Evolutionary conservation across 2,329 filamentous ascomycete genomes (phyloP), one percentile per base, ranked within the genome.

Genomic region (Arthroderma sp.): DNA sequence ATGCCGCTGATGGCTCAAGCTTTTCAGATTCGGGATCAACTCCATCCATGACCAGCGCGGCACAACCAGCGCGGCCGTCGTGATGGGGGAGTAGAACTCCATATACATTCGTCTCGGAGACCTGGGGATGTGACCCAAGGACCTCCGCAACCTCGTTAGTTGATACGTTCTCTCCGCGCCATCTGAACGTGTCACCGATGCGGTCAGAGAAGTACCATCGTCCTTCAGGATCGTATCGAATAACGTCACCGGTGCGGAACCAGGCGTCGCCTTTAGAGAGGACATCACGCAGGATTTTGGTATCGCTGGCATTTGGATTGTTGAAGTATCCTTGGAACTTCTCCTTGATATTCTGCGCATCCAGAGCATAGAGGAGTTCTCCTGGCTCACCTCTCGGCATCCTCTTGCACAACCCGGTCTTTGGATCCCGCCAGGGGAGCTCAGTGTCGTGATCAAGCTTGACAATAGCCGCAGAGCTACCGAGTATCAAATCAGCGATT

Each of bases 81-180:
- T 94, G 88, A 62, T 87, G 78, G 0, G 89, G 89, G 6, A 95
- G 72, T 43, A 82, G 71, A 1, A 95, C 87, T 38, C 89, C 89
- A 66, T 94, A 95, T 28, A 95, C 89, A 64, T 94, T 94, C 33
- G 87, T 86, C 73, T 95, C 89, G 33, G 79, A 74, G 13, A 95
- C 77, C 0, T 76, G 75, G 0, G 83, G 75, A 66, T 90, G 85
- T 0, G 76, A 72, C 13, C 87, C 85, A 0, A 95, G 71, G 0
- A 82, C 81, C 66, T 90, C 81, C n/a, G 85, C 81, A 17, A 95
- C 90, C 70, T 95, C 89, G 54, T 80, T 83, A 0, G 87, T 91
- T 2, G 86, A 88, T 0, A 91, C 86, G 64, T 91, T 91, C 70
- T 91, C 87, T 54, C 83, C 84, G 74, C 93, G 79, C 78, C 78